Percentiles rank a stretch among this genome's conserved stretches.
Evolutionary conservation across 1,284 basidiomycete species (phyloP).

Genomic region (Ceratobasidium theobromae): DNA sequence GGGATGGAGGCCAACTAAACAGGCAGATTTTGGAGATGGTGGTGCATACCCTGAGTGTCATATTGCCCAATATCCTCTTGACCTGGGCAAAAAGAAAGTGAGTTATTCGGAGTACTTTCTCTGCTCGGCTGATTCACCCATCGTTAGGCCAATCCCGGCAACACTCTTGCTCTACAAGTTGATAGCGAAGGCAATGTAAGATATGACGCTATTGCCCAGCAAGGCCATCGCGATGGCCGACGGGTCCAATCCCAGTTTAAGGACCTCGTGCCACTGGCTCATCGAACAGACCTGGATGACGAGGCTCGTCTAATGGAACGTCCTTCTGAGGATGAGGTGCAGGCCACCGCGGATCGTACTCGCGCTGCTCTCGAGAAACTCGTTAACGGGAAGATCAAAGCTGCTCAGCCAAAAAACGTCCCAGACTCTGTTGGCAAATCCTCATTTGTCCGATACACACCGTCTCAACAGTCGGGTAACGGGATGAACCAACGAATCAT

Average conservation of each 20-base stretch:
- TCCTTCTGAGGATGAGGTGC: slow-evolving; percentile 88
- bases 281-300: slow-evolving; percentile 87
- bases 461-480: slow-evolving; percentile 73
- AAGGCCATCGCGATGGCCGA: slow-evolving; percentile 86
- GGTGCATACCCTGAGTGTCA: slow-evolving; percentile 98
- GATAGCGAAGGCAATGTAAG: slow-evolving; percentile 95
- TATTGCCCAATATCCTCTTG: slow-evolving; percentile 94
- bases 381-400: slow-evolving; percentile 94
- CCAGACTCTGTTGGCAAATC: slow-evolving; percentile 77
- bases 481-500: slow-evolving; percentile 90
- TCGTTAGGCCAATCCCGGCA: slow-evolving; percentile 78
- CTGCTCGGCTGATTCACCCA: not conserved
- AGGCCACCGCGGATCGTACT: slow-evolving; percentile 86
- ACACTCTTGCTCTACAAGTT: slow-evolving; percentile 94
- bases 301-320: slow-evolving; percentile 77
- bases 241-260: slow-evolving; percentile 94
- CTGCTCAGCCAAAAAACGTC: slow-evolving; percentile 89
- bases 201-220: slow-evolving; percentile 95
- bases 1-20: slow-evolving; percentile 82
- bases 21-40: slow-evolving; percentile 89
- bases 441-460: slow-evolving; percentile 93
- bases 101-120: slow-evolving; percentile 38
- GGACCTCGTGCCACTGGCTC: slow-evolving; percentile 89
- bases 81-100: slow-evolving; percentile 93
- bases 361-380: slow-evolving; percentile 90